Evolutionary conservation across 2,329 filamentous ascomycete genomes (phyloP), one percentile per base, ranked within the genome.

Genomic region (Trichoderma sp.): DNA sequence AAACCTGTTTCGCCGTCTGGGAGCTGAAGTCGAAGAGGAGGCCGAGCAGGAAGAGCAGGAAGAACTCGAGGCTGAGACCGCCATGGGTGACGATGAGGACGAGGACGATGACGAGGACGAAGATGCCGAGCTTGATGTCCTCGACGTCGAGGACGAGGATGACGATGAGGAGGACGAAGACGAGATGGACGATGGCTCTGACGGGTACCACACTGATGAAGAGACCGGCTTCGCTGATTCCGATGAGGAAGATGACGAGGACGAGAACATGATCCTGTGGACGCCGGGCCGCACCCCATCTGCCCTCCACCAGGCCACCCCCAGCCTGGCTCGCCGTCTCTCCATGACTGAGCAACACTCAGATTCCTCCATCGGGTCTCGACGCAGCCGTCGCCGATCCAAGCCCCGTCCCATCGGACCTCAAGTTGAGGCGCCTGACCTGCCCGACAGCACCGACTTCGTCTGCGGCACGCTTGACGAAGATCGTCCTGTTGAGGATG

Each of bases 401-500:
- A 75, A 73, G 68, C 68, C 71, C 47, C 72, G 72, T 28, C 71
- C 71, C 28, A 71, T 74, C 54, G 73, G 72, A 65, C 69, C 72
- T n/a, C 70, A 68, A 4, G 71, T 73, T 45, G 83, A 84, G 26
- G 91, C 90, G 1, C 91, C 92, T 2, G 92, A 97, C 74, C 82
- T 99, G 12, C 95, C 95, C 1, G 95, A 99, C 76, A 97, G 93
- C 77, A 98, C 95, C 15, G 95, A 99, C 76, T 99, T 99, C 70
- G 95, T 99, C n/a, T 98, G 95, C 73, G 95, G 95, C 66, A 99
- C 95, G 1, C 83, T 99, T 21, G 95, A 99, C 70, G 95, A 99
- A 77, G 95, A 99, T 73, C 88, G 92, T 51, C 92, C 93, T 3
- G 79, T 98, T n/a, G 95, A 99, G 75, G 92, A 93, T 70, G 94